Evolutionary conservation across 2,329 filamentous ascomycete species (phyloP).

Genomic region (Dendryphion nanum): DNA sequence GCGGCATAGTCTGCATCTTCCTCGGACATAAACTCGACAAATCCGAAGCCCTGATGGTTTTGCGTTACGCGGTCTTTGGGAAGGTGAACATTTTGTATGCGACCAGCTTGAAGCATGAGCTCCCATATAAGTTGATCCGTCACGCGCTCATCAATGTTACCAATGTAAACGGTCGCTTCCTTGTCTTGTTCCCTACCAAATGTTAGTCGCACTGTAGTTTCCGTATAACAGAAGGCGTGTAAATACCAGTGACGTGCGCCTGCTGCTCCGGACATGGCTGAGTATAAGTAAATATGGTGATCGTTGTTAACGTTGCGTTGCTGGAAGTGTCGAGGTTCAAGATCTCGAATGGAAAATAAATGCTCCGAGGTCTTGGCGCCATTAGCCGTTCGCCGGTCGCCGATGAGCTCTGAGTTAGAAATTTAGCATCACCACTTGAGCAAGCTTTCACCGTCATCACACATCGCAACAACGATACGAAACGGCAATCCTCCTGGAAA

Average conservation of each 20-base stretch:
- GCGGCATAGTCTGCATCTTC: constrained; percentile 96
- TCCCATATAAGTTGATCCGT: constrained; percentile 91
- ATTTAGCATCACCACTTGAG: constrained; percentile 2
- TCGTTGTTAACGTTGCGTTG: no score
- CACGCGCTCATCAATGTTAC: constrained; percentile 96
- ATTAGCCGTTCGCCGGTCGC: constrained; percentile 1
- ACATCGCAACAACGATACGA: constrained; percentile 1
- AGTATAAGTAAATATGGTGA: neutral
- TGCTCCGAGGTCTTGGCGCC: constrained; percentile 3
- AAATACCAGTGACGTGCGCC: constrained; percentile 73
- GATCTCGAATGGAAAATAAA: neutral
- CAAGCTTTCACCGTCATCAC: constrained; percentile 5
- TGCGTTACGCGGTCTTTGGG: constrained; percentile 98
- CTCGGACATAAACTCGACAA: constrained; percentile 96
- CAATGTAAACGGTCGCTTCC: constrained; percentile 95
- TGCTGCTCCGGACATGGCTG: constrained; percentile 54
- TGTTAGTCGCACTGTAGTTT: constrained; percentile 13
- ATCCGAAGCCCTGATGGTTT: constrained; percentile 95
- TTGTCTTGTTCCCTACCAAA: constrained; percentile 74
- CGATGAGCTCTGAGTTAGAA: constrained; percentile 1
- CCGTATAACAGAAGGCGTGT: neutral
- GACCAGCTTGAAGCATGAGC: constrained; percentile 95
- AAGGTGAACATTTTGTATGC: constrained; percentile 96
- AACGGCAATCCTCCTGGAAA: neutral
- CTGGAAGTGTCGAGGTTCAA: constrained; percentile 1